Evolutionary conservation across 306 rosid species (phyloP).

Genomic region (Glycine tomentella): DNA sequence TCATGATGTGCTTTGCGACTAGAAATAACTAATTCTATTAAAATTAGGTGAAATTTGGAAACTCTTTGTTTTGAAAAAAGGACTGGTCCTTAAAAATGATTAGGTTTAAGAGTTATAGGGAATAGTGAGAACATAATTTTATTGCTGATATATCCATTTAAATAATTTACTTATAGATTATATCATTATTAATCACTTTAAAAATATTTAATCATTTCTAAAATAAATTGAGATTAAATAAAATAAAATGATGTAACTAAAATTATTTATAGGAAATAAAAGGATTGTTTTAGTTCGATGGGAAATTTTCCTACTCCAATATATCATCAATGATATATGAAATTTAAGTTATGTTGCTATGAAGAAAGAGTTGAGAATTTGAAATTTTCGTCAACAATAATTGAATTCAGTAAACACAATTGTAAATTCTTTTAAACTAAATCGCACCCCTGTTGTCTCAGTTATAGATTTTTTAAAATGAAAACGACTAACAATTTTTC

Average conservation of each 20-base stretch:
- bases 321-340: background rate
- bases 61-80: background rate
- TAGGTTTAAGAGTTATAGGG: background rate
- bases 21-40: slow-evolving; percentile 2
- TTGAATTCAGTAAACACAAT: no score
- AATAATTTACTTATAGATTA: background rate
- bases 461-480: no score
- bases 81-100: background rate
- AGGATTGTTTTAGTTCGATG: background rate
- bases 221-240: background rate
- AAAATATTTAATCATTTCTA: background rate
- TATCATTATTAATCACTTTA: background rate
- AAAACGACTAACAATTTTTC: no score
- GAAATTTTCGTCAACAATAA: background rate
- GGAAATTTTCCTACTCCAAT: background rate
- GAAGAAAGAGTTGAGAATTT: background rate
- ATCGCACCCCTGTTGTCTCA: no score
- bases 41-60: background rate
- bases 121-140: background rate
- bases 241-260: background rate
- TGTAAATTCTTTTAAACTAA: no score
- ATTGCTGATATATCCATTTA: background rate
- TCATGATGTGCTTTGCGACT: background rate
- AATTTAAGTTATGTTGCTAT: background rate
- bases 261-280: background rate